phyloP scores from a whole-genome alignment of 2,329 filamentous ascomycete genomes.

The Aspergillus terreus region DNA sequence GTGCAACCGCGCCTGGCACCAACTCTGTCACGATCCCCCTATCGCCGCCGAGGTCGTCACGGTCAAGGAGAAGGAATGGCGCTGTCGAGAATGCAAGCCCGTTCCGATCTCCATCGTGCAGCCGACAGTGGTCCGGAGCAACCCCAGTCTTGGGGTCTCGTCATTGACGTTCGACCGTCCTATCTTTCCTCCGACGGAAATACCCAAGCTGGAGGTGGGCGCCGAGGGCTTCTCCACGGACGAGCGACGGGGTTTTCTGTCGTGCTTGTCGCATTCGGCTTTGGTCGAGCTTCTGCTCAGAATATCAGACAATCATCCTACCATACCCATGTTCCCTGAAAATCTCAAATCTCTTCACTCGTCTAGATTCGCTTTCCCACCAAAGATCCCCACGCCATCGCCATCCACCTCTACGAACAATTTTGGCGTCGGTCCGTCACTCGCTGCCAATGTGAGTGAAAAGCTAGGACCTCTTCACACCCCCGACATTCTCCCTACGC shows the following conservation, averaged over 20 bases:
- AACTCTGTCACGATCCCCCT: constrained; percentile 72
- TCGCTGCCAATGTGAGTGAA: not conserved
- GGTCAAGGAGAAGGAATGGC: constrained; percentile 67
- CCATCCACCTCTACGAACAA: constrained; percentile 4
- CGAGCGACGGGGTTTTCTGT: constrained; percentile 62
- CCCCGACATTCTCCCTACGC: not conserved
- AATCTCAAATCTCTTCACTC: constrained; percentile 24
- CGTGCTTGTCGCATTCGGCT: constrained; percentile 56
- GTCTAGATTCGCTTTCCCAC: constrained; percentile 20
- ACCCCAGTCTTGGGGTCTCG: constrained; percentile 14
- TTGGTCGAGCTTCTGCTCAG: constrained; percentile 64
- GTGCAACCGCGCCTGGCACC: constrained; percentile 76
- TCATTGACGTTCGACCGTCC: constrained; percentile 1
- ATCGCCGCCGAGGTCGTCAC: constrained; percentile 67
- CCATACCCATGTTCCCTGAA: constrained; percentile 61
- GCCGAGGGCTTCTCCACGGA: constrained; percentile 25
- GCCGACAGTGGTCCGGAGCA: constrained; percentile 34
- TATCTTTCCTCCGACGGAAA: constrained; percentile 11
- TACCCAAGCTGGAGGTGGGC: constrained; percentile 23
- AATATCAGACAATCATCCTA: constrained; percentile 58
- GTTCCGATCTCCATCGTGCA: constrained; percentile 42
- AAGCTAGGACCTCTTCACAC: not conserved
- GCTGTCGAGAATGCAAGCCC: constrained; percentile 61
- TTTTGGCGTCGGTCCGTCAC: not conserved
- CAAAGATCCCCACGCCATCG: constrained; percentile 6